phyloP scores from a whole-genome alignment of 2,329 filamentous ascomycete species.

The Nannizziopsis arthrosporioides region DNA sequence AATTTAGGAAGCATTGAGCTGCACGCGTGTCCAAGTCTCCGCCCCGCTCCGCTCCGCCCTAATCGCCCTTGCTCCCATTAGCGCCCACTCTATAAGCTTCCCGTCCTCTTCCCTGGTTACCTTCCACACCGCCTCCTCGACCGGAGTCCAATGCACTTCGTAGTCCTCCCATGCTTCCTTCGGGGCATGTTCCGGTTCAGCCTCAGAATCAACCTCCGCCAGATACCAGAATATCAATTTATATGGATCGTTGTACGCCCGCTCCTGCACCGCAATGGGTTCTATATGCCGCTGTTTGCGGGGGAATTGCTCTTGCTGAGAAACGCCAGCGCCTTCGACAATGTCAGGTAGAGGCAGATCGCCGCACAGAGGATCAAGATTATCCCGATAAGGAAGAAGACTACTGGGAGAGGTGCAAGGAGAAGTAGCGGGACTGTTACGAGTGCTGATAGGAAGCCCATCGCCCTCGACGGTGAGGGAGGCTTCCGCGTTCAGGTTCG shows the following conservation, averaged over 20 bases:
- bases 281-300: constrained; percentile 3
- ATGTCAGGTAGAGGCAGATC: neutral
- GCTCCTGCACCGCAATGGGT: constrained; percentile 6
- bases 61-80: neutral
- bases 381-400: constrained; percentile 4
- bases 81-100: constrained; percentile 2
- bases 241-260: constrained; percentile 1
- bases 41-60: constrained; percentile 1
- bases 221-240: constrained; percentile 16
- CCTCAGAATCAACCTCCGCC: constrained; percentile 10
- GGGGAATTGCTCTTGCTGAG: neutral
- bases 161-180: constrained; percentile 6
- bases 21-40: neutral
- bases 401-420: constrained; percentile 1
- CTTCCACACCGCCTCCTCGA: constrained; percentile 3
- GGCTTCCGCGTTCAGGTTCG: neutral
- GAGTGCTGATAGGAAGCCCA: neutral
- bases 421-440: constrained; percentile 3
- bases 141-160: constrained; percentile 2
- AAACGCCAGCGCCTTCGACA: neutral
- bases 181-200: neutral
- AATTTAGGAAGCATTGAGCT: too few relatives aligned
- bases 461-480: neutral
- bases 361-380: neutral
- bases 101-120: constrained; percentile 6